Base-by-base conservation (phyloP, 306 rosid genomes). In the peach (Prunus persica) region DNA sequence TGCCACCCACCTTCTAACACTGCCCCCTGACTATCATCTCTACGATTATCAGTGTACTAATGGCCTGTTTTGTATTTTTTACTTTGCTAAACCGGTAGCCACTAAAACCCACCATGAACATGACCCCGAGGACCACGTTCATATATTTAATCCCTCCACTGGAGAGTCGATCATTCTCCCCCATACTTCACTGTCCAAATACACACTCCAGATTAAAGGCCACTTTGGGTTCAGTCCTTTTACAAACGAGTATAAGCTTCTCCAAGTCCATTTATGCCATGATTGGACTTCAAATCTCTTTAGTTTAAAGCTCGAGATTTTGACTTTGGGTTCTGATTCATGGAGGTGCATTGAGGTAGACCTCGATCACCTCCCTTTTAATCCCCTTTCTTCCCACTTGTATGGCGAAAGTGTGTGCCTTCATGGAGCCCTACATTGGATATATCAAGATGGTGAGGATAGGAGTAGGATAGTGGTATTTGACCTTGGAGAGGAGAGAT, bases 371-470 rank as follows among this genome's bases (percentile, higher is more conserved):
- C 66, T 56, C 1, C 66, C 22, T 19, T 46, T 55, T 20, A 62
- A 38, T 15, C 67, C 38, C 15, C 30, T 11, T 8, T 14, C 30
- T 30, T 63, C 45, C 30, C 12, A 8, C 45, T 20, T 63, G 15
- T 41, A 63, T n/a, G 30, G 13, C 13, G 30, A 27, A 30, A 15
- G 50, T 72, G 30, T 56, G 38, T 43, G 77, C 58, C 34, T 74
- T 19, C 18, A 74, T 46, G 77, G 69, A n/a, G 19, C 58, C 46
- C 46, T 60, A 28, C 69, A 61, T 46, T 73, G 77, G 69, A 4
- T 28, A 1, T 24, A 45, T 25, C 0, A 10, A 0, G 62, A 25
- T 1, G 67, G 43, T 38, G 43, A 38, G 43, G 43, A 38, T 38
- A 38, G 20, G 30, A 14, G 10, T 6, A 2, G 32, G 1, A 2